Percentiles rank a stretch among this genome's conserved stretches.
These are phyloP conservation scores for Solanum hybrid DNA, from an alignment of 305 asterid species.

Conservation along the genomic window DNA sequence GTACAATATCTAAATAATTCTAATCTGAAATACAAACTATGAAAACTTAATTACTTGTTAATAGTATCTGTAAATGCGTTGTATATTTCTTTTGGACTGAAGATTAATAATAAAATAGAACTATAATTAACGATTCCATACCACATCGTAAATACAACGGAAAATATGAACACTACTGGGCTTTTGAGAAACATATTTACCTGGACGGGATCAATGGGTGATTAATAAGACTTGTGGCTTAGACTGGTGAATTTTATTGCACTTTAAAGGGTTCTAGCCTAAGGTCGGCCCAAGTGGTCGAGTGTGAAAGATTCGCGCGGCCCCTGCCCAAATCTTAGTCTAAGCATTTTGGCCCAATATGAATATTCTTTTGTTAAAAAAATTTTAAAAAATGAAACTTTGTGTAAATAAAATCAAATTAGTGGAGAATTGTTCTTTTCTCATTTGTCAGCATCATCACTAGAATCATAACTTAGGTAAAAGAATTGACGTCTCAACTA, in stretches of 20 bases:
- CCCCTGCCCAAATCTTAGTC: conserved; percentile 8
- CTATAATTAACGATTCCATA: no score
- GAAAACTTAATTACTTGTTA: not conserved
- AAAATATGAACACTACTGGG: not conserved
- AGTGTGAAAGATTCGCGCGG: conserved; percentile 22
- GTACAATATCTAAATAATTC: not conserved
- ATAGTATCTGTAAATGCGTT: not conserved
- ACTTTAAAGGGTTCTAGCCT: conserved; percentile 12
- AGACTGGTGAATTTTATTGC: conserved; percentile 42
- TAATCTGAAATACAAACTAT: not conserved
- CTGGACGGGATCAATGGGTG: conserved; percentile 37
- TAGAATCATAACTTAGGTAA: not conserved
- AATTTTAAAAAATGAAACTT: not conserved
- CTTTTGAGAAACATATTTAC: conserved; percentile 22
- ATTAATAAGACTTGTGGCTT: conserved; percentile 22
- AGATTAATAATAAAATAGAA: not conserved
- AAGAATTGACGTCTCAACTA: not conserved
- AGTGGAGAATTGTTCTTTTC: not conserved
- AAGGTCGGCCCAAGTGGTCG: not conserved
- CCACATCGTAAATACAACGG: not conserved
- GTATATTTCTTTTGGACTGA: not conserved
- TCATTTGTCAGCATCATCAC: not conserved
- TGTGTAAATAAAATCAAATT: not conserved
- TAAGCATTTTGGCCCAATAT: not conserved
- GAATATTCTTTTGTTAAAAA: not conserved